Conservation (phyloP, 345 rosid genomes). For the Salix koriyanagi region DNA sequence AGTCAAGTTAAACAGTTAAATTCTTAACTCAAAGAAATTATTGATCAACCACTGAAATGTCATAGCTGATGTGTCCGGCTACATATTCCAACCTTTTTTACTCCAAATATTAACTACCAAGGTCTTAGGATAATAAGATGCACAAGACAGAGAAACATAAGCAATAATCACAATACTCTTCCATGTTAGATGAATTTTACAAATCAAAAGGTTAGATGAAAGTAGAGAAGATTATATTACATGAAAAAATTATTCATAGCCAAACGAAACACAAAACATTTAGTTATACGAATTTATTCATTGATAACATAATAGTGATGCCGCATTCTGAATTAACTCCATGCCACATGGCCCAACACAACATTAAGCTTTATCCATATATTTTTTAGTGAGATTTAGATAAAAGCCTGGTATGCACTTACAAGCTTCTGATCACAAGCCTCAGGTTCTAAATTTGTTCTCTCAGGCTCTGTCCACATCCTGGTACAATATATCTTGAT, state of each 20-base stretch:
- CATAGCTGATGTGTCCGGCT: not conserved
- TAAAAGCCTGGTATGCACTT: slow-evolving; percentile 18
- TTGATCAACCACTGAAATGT: not conserved
- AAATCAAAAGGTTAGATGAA: not conserved
- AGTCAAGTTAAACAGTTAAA: not conserved
- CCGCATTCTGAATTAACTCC: not conserved
- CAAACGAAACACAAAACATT: not conserved
- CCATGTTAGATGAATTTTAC: not conserved
- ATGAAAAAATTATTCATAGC: not conserved
- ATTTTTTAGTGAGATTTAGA: not conserved
- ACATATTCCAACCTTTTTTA: not conserved
- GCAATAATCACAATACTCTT: not conserved
- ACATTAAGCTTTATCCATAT: not conserved
- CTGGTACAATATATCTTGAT: slow-evolving; percentile 24
- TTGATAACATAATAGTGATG: not conserved
- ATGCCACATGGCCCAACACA: not conserved
- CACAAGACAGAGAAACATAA: not conserved
- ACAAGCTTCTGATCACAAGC: slow-evolving; percentile 35
- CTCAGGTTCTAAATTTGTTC: slow-evolving; percentile 10
- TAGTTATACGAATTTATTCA: not conserved
- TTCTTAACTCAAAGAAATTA: not conserved
- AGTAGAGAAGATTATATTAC: not conserved
- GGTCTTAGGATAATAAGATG: not conserved
- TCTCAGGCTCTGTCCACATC: slow-evolving; percentile 41
- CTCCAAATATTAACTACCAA: not conserved